Conservation (phyloP, 73 alveolate species). For the Breviolum minutum region DNA sequence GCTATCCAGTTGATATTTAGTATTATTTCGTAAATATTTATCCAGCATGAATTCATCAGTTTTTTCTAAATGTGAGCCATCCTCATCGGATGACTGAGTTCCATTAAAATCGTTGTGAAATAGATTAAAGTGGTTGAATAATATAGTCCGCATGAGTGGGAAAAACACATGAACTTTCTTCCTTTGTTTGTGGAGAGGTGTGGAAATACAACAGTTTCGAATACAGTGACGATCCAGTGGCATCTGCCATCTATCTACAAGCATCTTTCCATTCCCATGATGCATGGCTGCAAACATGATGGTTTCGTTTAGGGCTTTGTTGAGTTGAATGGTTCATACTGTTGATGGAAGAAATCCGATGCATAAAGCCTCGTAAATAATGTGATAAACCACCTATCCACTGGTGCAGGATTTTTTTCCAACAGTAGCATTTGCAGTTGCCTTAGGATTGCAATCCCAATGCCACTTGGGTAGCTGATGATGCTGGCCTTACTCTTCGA, state of each 20-base stretch:
- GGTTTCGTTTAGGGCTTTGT: neutral
- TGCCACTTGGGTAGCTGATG: constrained; percentile 57
- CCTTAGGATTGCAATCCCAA: constrained; percentile 45
- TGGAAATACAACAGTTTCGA: constrained; percentile 69
- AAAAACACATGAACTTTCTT: too few species aligned
- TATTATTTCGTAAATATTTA: too few species aligned
- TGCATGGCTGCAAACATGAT: neutral
- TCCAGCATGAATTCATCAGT: too few species aligned
- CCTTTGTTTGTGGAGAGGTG: neutral
- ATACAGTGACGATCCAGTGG: constrained; percentile 48
- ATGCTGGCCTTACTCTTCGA: neutral
- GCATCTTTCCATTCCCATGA: constrained; percentile 73
- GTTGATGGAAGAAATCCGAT: neutral
- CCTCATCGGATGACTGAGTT: too few species aligned
- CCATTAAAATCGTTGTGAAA: too few species aligned
- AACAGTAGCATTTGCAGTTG: neutral
- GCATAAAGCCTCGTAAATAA: too few species aligned
- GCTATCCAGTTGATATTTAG: too few species aligned
- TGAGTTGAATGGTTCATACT: neutral
- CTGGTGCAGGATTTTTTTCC: too few species aligned
- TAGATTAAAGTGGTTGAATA: neutral
- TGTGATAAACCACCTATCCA: too few species aligned
- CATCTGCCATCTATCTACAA: constrained; percentile 25
- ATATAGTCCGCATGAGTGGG: neutral
- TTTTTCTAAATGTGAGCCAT: too few species aligned